phyloP scores from a whole-genome alignment of 768 basidiomycete genomes.

The Russula olivacea region DNA sequence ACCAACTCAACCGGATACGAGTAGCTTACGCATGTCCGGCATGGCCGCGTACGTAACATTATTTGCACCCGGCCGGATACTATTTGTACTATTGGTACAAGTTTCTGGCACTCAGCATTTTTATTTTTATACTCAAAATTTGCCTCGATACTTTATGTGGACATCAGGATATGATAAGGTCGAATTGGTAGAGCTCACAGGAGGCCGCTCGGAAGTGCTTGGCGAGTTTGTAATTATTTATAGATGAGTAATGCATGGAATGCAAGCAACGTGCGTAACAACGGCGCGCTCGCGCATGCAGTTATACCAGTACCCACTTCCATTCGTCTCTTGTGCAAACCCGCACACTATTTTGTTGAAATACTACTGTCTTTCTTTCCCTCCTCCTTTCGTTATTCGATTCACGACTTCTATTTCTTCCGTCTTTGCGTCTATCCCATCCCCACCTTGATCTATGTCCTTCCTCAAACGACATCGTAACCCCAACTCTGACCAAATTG shows the following conservation, averaged over 20 bases:
- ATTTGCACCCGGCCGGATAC: background rate
- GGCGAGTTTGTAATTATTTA: background rate
- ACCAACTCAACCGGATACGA: background rate
- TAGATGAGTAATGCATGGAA: background rate
- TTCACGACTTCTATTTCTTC: background rate
- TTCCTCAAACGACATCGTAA: slow-evolving; percentile 21
- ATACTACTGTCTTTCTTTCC: background rate
- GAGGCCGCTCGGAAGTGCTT: no score
- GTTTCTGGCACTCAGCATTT: no score
- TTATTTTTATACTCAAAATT: no score
- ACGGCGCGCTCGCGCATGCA: background rate
- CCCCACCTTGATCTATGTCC: slow-evolving; percentile 13
- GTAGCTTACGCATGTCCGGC: background rate
- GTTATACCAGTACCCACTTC: background rate
- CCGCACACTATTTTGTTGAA: slow-evolving; percentile 5
- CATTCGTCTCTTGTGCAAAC: background rate
- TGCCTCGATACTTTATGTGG: no score
- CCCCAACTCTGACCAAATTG: slow-evolving; percentile 31
- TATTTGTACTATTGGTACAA: no score
- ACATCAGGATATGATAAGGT: no score
- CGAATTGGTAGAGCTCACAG: no score
- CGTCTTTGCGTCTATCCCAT: background rate
- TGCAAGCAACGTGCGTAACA: background rate
- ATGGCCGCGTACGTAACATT: background rate
- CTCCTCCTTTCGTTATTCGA: background rate